Conservation (phyloP, 2,329 filamentous ascomycete genomes). For the Aspergillus fijiensis region DNA sequence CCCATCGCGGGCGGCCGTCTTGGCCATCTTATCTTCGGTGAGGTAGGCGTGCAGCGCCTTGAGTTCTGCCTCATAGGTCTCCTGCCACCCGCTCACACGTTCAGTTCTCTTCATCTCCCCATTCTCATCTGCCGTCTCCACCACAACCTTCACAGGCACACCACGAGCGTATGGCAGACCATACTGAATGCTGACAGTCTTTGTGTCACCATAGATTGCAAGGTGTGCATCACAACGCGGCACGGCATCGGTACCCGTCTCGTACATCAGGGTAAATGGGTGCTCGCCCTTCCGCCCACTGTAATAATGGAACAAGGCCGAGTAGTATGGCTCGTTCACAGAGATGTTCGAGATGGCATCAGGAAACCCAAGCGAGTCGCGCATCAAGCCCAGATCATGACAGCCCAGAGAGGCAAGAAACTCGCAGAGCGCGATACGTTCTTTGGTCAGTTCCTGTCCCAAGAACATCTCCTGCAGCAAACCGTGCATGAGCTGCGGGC, state of each 20-base stretch:
- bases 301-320: conserved; percentile 37
- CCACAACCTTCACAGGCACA: conserved; percentile 50
- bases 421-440: conserved; percentile 37
- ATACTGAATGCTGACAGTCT: conserved; percentile 56
- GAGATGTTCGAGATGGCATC: conserved; percentile 48
- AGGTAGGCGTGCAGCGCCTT: conserved; percentile 38
- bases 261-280: conserved; percentile 56
- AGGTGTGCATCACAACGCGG: conserved; percentile 43
- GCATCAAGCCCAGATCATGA: conserved; percentile 57
- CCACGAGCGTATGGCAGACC: conserved; percentile 61
- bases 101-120: conserved; percentile 30
- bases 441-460: conserved; percentile 28
- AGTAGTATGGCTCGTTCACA: conserved; percentile 45
- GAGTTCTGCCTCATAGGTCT: conserved; percentile 40
- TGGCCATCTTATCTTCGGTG: conserved; percentile 27
- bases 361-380: conserved; percentile 54
- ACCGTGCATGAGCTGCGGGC: conserved; percentile 12
- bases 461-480: conserved; percentile 31
- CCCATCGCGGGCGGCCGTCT: conserved; percentile 39
- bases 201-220: conserved; percentile 53
- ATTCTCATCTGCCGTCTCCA: conserved; percentile 33
- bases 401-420: conserved; percentile 53
- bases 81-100: conserved; percentile 35
- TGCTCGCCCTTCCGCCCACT: conserved; percentile 18
- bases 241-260: conserved; percentile 56